A percentile compares a stretch with the other conserved stretches of the same genome.
phyloP scores from a whole-genome alignment of 768 basidiomycete species.

The Suillus subaureus region DNA sequence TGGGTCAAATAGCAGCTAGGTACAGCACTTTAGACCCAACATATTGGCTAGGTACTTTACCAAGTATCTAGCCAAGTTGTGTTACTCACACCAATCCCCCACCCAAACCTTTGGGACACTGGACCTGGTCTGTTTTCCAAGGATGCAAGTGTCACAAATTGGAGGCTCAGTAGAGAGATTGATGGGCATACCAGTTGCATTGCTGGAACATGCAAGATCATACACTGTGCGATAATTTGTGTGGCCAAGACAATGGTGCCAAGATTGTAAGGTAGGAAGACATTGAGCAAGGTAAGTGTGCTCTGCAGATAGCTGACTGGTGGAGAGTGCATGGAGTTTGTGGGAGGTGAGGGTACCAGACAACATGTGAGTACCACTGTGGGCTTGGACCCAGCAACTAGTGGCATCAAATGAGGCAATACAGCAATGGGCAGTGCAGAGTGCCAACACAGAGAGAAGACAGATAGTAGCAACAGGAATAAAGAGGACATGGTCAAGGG shows the following conservation, averaged over 20 bases:
- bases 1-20: no score
- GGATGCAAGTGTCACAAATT: constrained; percentile 2
- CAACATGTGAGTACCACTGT: neutral
- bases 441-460: constrained; percentile 23
- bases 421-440: constrained; percentile 15
- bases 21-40: no score
- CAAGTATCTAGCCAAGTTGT: no score
- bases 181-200: constrained; percentile 11
- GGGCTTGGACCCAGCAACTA: constrained; percentile 10
- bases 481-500: constrained; percentile 17
- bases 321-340: neutral
- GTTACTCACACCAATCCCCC: no score
- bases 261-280: constrained; percentile 21
- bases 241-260: constrained; percentile 33
- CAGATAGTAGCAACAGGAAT: constrained; percentile 18
- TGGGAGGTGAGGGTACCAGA: constrained; percentile 6
- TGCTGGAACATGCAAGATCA: constrained; percentile 26
- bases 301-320: constrained; percentile 9
- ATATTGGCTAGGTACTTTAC: no score
- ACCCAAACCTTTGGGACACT: constrained; percentile 4
- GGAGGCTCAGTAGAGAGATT: neutral
- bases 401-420: constrained; percentile 21
- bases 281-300: constrained; percentile 18
- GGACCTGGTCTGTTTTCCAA: constrained; percentile 8
- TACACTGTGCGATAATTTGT: constrained; percentile 29